These are phyloP conservation scores for Toxicodendron radicans DNA, from an alignment of 345 rosid genomes.

Conservation along the genomic window DNA sequence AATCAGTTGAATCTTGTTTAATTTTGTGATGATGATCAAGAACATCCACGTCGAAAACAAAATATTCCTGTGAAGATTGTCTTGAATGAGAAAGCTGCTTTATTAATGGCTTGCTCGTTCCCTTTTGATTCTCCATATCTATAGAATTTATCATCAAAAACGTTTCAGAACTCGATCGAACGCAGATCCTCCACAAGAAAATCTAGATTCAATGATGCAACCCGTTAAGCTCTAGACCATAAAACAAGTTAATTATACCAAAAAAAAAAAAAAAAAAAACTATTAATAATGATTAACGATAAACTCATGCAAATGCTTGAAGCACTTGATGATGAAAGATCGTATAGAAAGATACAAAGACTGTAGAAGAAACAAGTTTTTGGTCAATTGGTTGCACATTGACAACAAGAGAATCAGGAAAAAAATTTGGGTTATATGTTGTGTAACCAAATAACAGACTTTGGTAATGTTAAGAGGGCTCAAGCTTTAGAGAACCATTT, in stretches of 20 bases:
- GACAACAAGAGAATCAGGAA: background rate
- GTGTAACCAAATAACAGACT: conserved; percentile 2
- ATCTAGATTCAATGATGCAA: background rate
- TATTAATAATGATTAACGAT: background rate
- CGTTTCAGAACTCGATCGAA: background rate
- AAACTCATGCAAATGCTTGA: background rate
- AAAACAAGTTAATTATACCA: background rate
- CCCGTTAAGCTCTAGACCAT: background rate
- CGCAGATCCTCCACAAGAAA: background rate
- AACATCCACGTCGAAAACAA: background rate
- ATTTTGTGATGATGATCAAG: background rate
- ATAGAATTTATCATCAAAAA: background rate
- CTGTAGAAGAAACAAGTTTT: background rate
- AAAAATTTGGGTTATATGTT: background rate
- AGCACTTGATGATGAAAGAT: background rate
- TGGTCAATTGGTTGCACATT: no score
- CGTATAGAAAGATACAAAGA: background rate
- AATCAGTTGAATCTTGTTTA: background rate
- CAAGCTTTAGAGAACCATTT: background rate
- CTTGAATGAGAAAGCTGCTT: conserved; percentile 12
- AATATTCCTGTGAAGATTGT: conserved; percentile 30
- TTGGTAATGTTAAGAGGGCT: background rate
- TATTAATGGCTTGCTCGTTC: conserved; percentile 16
- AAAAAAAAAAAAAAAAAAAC: no score
- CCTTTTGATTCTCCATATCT: conserved; percentile 3